Evolutionary conservation across 75 land plant genomes (phyloP), one percentile per base, ranked within the genome.

Genomic region (Picea glauca): DNA sequence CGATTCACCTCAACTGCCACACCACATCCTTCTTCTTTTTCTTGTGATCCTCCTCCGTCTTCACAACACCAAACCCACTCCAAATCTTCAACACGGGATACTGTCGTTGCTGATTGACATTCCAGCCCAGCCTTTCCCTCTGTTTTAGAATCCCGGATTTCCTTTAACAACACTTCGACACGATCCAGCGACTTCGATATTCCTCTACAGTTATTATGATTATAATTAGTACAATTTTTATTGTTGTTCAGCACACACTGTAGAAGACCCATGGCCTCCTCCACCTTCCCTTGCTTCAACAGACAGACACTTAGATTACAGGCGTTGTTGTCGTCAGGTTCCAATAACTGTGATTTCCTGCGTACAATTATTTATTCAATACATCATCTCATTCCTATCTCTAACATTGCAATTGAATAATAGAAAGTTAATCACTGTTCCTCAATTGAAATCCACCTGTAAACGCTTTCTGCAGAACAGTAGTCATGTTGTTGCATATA

Each of bases 401-500:
- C 54, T 46, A 46, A 8, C 54, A 8, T 7, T 46, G 54, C 6
- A 46, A 46, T 46, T 7, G 54, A 46, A 46, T 46, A 46, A 46
- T 46, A 46, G 54, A 46, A 46, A 46, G 1, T 46, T 46, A 8
- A 46, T 46, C 9, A 6, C 5, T 40, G 43, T 4, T 46, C 8
- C 9, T 46, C 7, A 7, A 7, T 7, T 46, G 54, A 46, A 46
- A 46, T 46, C 54, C 9, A 46, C 87, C 87, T 85, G 78, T 85
- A 85, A 13, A 85, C 87, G 11, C 75, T 76, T 30, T 85, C 86
- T 23, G 87, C 86, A 13, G 87, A 86, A 50, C 72, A 38, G 58
- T 60, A 85, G 70, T 93, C 91, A 0, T 75, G 61, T 35, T 91
- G 91, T 75, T 95, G 98, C 94, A 95, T 95, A 79, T 95, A 95